Evolutionary conservation across 2,329 filamentous ascomycete genomes (phyloP).

Genomic region (Colletotrichum camelliae): DNA sequence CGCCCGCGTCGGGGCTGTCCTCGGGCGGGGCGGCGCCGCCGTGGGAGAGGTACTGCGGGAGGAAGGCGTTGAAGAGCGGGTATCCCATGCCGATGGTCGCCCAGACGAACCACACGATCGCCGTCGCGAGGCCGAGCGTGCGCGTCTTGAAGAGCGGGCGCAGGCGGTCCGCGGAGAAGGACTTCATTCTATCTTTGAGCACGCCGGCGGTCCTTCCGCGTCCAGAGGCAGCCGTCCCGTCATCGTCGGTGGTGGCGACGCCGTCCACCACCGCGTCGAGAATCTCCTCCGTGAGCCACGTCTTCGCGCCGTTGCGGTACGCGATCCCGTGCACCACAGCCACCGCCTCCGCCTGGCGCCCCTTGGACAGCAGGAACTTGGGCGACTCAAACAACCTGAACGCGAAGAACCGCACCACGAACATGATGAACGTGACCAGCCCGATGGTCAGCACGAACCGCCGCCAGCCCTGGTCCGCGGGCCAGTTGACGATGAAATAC

Average conservation of each 20-base stretch:
- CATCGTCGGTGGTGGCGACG: conserved; percentile 11
- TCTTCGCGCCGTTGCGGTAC: conserved; percentile 70
- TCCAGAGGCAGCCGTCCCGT: not conserved
- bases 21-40: conserved; percentile 44
- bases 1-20: conserved; percentile 29
- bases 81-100: conserved; percentile 85
- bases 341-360: conserved; percentile 79
- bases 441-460: conserved; percentile 76
- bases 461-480: conserved; percentile 76
- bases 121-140: conserved; percentile 56
- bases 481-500: conserved; percentile 76
- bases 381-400: conserved; percentile 87
- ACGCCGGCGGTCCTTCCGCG: conserved; percentile 39
- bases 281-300: conserved; percentile 78
- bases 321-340: conserved; percentile 82
- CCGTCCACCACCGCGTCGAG: conserved; percentile 58
- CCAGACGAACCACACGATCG: conserved; percentile 80
- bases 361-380: conserved; percentile 80
- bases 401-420: conserved; percentile 76
- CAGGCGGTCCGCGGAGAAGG: conserved; percentile 72
- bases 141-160: conserved; percentile 66
- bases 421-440: conserved; percentile 77
- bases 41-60: conserved; percentile 82
- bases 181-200: conserved; percentile 63
- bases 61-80: conserved; percentile 86